phyloP scores from a whole-genome alignment of 768 basidiomycete genomes.

The Mycena sanguinolenta region DNA sequence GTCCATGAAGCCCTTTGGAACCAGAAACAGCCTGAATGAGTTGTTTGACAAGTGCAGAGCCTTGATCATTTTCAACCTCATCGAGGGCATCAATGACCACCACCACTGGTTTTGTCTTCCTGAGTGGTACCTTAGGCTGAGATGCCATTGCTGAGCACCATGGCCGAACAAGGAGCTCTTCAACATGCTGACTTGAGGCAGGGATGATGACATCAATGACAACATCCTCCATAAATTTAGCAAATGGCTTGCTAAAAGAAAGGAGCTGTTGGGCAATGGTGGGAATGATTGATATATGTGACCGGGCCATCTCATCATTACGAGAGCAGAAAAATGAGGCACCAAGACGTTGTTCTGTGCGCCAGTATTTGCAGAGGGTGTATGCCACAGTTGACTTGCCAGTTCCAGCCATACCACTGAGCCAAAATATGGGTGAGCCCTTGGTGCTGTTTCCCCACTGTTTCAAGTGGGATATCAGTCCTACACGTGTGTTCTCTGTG shows the following conservation, averaged over 20 bases:
- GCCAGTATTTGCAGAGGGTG: background rate
- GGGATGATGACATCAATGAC: background rate
- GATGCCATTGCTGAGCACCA: background rate
- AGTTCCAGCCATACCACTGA: background rate
- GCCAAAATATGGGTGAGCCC: background rate
- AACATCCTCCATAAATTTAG: no score
- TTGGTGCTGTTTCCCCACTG: background rate
- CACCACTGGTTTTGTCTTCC: background rate
- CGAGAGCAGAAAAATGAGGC: constrained; percentile 18
- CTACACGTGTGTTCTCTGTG: no score
- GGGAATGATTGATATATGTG: background rate
- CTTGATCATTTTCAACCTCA: background rate
- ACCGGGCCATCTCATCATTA: background rate
- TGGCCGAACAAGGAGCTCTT: background rate
- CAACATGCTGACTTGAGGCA: background rate
- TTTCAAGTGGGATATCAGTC: background rate
- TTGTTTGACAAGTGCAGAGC: background rate
- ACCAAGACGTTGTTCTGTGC: background rate
- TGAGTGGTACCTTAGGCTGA: background rate
- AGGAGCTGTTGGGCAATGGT: constrained; percentile 9
- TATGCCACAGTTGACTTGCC: background rate
- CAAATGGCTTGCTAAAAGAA: no score
- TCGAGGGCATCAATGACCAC: background rate
- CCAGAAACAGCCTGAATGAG: background rate
- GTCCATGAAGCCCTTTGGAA: background rate